These are phyloP conservation scores for Kwoniella mangroviensis DNA, from an alignment of 768 basidiomycete species.

Conservation along the genomic window DNA sequence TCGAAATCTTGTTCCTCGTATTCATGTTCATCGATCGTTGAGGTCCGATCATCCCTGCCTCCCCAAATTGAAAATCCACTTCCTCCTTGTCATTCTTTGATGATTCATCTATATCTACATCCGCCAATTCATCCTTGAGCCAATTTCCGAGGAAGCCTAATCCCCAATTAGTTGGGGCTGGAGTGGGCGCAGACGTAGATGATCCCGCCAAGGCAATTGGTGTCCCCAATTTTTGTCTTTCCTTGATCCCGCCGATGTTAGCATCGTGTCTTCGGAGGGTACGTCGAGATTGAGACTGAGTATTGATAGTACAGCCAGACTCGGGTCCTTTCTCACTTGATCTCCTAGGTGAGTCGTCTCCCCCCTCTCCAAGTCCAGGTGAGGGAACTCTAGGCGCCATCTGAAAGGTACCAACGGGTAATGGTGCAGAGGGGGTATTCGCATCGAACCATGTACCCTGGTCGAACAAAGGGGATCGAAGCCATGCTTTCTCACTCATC, in stretches of 20 bases:
- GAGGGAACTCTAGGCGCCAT: slow-evolving; percentile 15
- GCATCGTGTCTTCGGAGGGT: slow-evolving; percentile 11
- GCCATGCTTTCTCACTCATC: slow-evolving; percentile 44
- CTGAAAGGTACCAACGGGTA: slow-evolving; percentile 12
- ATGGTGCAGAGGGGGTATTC: slow-evolving; percentile 17
- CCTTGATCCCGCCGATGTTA: not conserved
- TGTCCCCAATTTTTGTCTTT: not conserved
- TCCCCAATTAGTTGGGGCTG: slow-evolving; percentile 32
- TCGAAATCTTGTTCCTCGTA: slow-evolving; percentile 20
- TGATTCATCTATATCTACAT: not conserved
- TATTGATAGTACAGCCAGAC: not conserved
- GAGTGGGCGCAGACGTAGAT: slow-evolving; percentile 6
- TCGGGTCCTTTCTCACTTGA: slow-evolving; percentile 2
- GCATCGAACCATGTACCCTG: slow-evolving; percentile 23
- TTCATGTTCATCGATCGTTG: slow-evolving; percentile 10
- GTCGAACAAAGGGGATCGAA: slow-evolving; percentile 28
- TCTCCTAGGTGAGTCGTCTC: slow-evolving; percentile 1
- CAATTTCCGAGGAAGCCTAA: slow-evolving; percentile 41
- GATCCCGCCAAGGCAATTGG: not conserved
- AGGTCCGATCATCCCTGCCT: slow-evolving; percentile 23
- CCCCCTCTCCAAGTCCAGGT: not conserved
- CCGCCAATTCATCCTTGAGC: slow-evolving; percentile 23
- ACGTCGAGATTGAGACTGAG: not conserved
- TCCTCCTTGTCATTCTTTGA: not conserved
- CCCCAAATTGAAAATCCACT: slow-evolving; percentile 32